A percentile compares a stretch with the other conserved stretches of the same genome.
Conservation (phyloP, 306 rosid species). For the Prunus mira region DNA sequence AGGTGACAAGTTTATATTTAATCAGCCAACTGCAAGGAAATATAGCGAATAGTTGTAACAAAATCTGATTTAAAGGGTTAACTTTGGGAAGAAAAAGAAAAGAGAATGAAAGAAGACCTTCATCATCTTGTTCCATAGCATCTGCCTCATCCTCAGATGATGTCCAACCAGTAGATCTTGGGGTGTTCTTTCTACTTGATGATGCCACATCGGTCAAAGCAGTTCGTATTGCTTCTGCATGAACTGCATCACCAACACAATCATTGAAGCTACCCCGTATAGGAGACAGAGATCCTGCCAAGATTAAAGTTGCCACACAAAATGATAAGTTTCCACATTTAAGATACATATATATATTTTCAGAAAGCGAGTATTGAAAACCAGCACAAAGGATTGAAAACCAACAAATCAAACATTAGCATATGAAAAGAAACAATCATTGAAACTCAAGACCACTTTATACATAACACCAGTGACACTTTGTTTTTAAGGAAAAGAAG, state of each 20-base stretch:
- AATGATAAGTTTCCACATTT: conserved; percentile 7
- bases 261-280: conserved; percentile 60
- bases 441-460: not conserved
- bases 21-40: conserved; percentile 3
- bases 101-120: conserved; percentile 42
- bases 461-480: not conserved
- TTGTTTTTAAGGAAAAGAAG: not conserved
- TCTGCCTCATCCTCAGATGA: conserved; percentile 93
- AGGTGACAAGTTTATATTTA: not conserved
- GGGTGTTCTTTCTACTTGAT: conserved; percentile 47
- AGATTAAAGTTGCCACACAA: not conserved
- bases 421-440: not conserved
- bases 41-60: not conserved
- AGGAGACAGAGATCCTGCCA: conserved; percentile 76
- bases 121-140: conserved; percentile 78
- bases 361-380: not conserved
- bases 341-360: not conserved
- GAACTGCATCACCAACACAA: conserved; percentile 43
- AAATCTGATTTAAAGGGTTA: not conserved
- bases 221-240: conserved; percentile 78
- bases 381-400: no score
- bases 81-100: not conserved
- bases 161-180: conserved; percentile 69
- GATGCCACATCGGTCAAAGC: conserved; percentile 83
- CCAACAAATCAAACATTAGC: not conserved